Conservation (phyloP, 2,329 filamentous ascomycete genomes). For the Aspergillus intermedius region DNA sequence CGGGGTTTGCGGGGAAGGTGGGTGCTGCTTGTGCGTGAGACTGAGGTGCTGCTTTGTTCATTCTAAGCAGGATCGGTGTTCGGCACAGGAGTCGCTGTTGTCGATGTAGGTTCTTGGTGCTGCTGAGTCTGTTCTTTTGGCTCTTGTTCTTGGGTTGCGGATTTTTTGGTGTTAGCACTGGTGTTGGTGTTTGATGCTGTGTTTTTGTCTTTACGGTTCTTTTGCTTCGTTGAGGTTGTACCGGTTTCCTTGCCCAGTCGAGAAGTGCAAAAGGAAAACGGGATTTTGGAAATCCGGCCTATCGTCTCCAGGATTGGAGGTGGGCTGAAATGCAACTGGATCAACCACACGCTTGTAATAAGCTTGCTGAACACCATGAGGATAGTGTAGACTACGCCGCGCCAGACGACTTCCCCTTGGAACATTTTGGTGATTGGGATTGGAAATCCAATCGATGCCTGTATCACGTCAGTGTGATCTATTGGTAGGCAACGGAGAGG, state of each 20-base stretch:
- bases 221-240: background rate
- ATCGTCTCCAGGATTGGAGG: slow-evolving; percentile 7
- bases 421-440: slow-evolving; percentile 71
- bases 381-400: slow-evolving; percentile 63
- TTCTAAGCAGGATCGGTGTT: slow-evolving; percentile 4
- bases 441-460: slow-evolving; percentile 64
- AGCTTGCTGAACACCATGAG: slow-evolving; percentile 63
- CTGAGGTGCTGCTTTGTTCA: slow-evolving; percentile 7
- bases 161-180: background rate
- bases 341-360: slow-evolving; percentile 54
- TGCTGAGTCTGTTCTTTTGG: background rate
- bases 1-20: slow-evolving; percentile 41
- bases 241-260: background rate
- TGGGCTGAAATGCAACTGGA: slow-evolving; percentile 29
- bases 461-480: background rate
- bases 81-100: background rate
- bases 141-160: background rate
- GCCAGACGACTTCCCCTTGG: slow-evolving; percentile 57
- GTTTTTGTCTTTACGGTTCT: background rate
- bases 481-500: background rate
- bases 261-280: slow-evolving; percentile 4
- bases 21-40: slow-evolving; percentile 6
- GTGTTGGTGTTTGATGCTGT: background rate
- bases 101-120: background rate
- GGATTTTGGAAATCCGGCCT: slow-evolving; percentile 1